phyloP scores from a whole-genome alignment of 179 eudicot genomes.

The Actinidia polygama region DNA sequence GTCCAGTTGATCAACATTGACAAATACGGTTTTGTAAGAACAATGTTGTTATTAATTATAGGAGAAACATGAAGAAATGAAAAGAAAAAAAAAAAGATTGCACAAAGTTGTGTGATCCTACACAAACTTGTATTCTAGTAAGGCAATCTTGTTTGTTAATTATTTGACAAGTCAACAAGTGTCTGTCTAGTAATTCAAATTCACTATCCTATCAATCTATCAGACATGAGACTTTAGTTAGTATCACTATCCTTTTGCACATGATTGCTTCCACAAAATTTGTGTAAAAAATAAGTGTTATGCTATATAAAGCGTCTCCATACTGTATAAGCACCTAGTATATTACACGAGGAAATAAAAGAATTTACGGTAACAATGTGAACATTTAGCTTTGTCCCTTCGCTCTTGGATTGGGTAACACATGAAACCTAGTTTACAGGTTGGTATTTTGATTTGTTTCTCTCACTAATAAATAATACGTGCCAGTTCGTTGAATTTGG shows the following conservation, averaged over 20 bases:
- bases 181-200: background rate
- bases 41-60: background rate
- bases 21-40: background rate
- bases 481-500: conserved; percentile 47
- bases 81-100: background rate
- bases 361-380: background rate
- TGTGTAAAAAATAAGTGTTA: no score
- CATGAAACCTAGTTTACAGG: no score
- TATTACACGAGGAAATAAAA: background rate
- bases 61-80: background rate
- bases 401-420: background rate
- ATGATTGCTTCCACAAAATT: no score
- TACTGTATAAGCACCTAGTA: background rate
- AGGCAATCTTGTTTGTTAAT: no score
- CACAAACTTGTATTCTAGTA: no score
- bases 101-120: background rate
- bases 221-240: no score
- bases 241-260: background rate
- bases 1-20: background rate
- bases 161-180: no score
- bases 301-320: no score
- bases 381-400: background rate
- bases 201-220: no score
- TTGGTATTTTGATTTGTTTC: no score
- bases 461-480: background rate